A percentile compares a stretch with the other conserved stretches of the same genome.
Conservation (phyloP, 805 yeast species). For the Yueomyces sp. region DNA sequence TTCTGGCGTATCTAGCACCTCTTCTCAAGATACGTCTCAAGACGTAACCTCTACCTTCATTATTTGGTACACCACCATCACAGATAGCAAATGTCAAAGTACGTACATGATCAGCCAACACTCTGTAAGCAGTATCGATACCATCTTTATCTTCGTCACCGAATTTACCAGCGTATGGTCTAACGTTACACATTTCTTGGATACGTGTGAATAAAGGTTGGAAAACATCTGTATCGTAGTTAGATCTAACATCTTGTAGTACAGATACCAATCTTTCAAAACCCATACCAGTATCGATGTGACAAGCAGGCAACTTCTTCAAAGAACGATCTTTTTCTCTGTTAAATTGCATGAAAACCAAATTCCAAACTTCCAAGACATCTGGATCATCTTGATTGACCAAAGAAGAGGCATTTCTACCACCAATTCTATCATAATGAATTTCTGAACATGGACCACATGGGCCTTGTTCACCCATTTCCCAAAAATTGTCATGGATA, state of each 20-base stretch:
- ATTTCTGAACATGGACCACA: constrained; percentile 99
- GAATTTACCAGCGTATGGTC: constrained; percentile 84
- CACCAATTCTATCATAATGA: constrained; percentile 97
- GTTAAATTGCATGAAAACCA: constrained; percentile 93
- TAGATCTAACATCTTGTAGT: constrained; percentile 79
- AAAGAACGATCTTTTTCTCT: constrained; percentile 80
- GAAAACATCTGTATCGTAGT: constrained; percentile 96
- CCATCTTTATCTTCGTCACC: constrained; percentile 91
- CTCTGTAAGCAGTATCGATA: constrained; percentile 95
- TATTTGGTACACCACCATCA: constrained; percentile 99
- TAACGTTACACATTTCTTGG: constrained; percentile 85
- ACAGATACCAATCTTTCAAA: constrained; percentile 94
- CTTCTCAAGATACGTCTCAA: constrained; percentile 93
- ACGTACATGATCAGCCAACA: constrained; percentile 95
- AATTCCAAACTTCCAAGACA: constrained; percentile 95
- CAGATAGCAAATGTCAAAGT: constrained; percentile 91
- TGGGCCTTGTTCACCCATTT: constrained; percentile 99
- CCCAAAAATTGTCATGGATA: constrained; percentile 94
- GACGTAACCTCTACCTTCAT: constrained; percentile 98
- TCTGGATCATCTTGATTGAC: constrained; percentile 97
- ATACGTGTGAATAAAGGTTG: constrained; percentile 75
- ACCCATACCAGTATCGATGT: constrained; percentile 97
- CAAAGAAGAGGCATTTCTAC: constrained; percentile 82
- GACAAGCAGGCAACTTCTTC: constrained; percentile 81
- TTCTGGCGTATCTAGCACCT: constrained; percentile 94